Evolutionary conservation across 305 asterid genomes (phyloP).

Genomic region (Fraxinus xanthoxyloides): DNA sequence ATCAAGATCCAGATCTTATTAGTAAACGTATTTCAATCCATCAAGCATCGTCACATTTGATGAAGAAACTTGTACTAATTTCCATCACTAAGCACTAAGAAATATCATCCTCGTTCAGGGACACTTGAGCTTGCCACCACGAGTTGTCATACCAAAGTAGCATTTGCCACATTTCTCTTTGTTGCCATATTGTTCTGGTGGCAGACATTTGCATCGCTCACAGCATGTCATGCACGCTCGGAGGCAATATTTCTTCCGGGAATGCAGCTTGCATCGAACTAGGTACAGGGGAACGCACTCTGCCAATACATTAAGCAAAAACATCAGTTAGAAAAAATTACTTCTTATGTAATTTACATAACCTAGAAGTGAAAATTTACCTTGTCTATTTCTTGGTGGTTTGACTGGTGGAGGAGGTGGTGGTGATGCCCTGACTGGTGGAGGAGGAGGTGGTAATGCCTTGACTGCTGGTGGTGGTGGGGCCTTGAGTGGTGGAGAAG

Average conservation of each 20-base stretch:
- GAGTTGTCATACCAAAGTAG: background rate
- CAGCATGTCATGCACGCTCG: constrained; percentile 21
- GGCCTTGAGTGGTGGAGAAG: background rate
- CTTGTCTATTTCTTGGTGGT: background rate
- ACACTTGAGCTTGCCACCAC: background rate
- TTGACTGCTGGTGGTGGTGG: background rate
- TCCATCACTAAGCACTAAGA: background rate
- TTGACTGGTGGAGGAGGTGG: background rate
- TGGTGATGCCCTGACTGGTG: background rate
- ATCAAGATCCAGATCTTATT: background rate
- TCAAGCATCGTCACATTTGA: background rate
- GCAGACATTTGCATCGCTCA: constrained; percentile 37
- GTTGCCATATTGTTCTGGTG: constrained; percentile 44
- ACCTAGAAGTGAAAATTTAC: background rate
- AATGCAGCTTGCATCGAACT: constrained; percentile 21
- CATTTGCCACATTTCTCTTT: constrained; percentile 39
- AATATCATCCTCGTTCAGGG: background rate
- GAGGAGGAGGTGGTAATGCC: background rate
- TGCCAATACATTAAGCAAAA: background rate
- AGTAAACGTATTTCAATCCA: too few relatives aligned
- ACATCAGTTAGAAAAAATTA: background rate
- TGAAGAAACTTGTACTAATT: background rate
- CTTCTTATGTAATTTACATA: background rate
- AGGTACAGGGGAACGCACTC: constrained; percentile 16
- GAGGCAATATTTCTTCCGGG: constrained; percentile 14